Base-by-base conservation (phyloP, 2,329 filamentous ascomycete species). In the Pyrenophora teres region DNA sequence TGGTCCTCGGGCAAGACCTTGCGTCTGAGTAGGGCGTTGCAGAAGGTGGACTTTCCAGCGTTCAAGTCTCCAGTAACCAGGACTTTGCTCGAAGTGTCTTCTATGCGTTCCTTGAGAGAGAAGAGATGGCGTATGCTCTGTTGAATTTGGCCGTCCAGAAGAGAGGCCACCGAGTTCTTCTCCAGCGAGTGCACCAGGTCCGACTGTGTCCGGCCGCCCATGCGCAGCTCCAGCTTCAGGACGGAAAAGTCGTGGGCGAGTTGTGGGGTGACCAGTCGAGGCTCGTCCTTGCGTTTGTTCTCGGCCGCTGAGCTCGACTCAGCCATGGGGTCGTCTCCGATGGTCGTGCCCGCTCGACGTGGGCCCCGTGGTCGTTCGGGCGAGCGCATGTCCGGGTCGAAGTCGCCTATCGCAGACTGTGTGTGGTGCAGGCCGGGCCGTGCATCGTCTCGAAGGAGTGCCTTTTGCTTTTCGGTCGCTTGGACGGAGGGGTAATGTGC, bases 1-100 rank as follows among this genome's bases (percentile, higher is more conserved):
- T 99, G 93, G 65, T 99, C 94, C 75, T 97, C 94, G 0, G 94
- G 94, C 3, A 99, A 77, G 23, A 99, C 84, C 75, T 97, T 97
- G 56, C 92, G 86, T 54, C 94, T 87, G 35, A 99, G 77, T 2
- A 99, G 79, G n/a, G 94, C 94, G 74, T 99, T 99, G 78, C 94
- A 99, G 67, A 99, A 99, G 0, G 94, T 99, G 3, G 94, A 99
- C 72, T 99, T 99, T 69, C 94, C 94, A 7, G 94, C 93, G 69
- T 99, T 99, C 46, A 99, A 76, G 71, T 99, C 94, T 67, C 94
- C 94, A 0, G 94, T 99, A 15, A 99, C 87, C 51, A 99, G 77
- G 1, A 99, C 94, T 74, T 99, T 99, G 76, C 93, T 97, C 4
- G 93, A 90, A 0, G 91, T 97, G 74, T 99, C 94, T 71, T 97